These are phyloP conservation scores for Populus alba DNA, from an alignment of 345 rosid species.

Conservation along the genomic window DNA sequence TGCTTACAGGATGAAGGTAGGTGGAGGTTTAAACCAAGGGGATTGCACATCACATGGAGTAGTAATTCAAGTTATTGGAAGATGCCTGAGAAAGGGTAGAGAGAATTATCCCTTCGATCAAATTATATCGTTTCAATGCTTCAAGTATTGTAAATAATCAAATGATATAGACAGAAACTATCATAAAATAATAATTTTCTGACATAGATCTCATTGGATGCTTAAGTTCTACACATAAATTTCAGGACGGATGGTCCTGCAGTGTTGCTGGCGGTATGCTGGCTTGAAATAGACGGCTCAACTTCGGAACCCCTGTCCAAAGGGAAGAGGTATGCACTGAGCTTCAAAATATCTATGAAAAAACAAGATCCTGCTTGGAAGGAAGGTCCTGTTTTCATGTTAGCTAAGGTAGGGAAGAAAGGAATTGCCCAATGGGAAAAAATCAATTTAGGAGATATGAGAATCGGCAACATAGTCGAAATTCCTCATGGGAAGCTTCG, in stretches of 20 bases:
- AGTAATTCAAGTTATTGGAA: not conserved
- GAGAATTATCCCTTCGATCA: not conserved
- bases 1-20: not conserved
- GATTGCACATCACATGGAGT: not conserved
- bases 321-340: slow-evolving; percentile 25
- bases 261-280: slow-evolving; percentile 44
- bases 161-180: not conserved
- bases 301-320: not conserved
- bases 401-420: slow-evolving; percentile 56
- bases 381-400: slow-evolving; percentile 39
- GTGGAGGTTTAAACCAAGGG: not conserved
- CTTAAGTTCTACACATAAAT: not conserved
- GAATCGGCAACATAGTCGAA: not conserved
- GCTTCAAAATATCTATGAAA: slow-evolving; percentile 37
- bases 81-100: not conserved
- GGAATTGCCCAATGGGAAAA: slow-evolving; percentile 37
- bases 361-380: slow-evolving; percentile 47
- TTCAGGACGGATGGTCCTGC: not conserved
- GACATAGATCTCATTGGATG: not conserved
- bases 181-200: not conserved
- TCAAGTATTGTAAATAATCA: too few relatives aligned
- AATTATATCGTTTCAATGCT: too few relatives aligned
- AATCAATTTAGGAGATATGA: slow-evolving; percentile 6
- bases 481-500: not conserved
- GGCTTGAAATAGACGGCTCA: slow-evolving; percentile 55